Percentiles rank a stretch among this genome's conserved stretches.
Conservation (phyloP, 1,284 basidiomycete species). For the Cerioporus squamosus region DNA sequence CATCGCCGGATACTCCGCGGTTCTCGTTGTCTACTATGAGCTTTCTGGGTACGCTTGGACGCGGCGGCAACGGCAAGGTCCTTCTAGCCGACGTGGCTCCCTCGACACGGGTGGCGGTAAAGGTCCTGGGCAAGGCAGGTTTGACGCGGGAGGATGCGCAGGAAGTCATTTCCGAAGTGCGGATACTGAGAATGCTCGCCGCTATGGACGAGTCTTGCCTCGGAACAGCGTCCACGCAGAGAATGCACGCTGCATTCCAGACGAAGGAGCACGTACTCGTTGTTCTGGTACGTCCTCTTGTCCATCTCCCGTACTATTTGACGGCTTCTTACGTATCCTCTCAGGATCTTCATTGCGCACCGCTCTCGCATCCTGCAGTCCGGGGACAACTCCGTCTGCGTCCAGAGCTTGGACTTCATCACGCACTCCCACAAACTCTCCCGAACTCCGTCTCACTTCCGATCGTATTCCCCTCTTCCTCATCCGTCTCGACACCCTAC, state of each 20-base stretch:
- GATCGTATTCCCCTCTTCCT: constrained; percentile 15
- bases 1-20: too few relatives aligned
- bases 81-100: constrained; percentile 16
- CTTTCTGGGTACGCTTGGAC: constrained; percentile 22
- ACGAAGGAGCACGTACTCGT: constrained; percentile 20
- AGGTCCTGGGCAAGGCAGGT: constrained; percentile 17
- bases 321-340: not conserved
- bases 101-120: constrained; percentile 16
- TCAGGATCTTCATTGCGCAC: constrained; percentile 18
- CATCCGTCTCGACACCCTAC: constrained; percentile 5
- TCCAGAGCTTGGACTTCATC: not conserved
- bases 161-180: constrained; percentile 20
- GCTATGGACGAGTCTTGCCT: too few relatives aligned
- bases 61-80: constrained; percentile 25
- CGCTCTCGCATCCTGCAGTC: constrained; percentile 19
- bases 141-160: constrained; percentile 18
- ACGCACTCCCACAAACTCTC: not conserved
- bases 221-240: constrained; percentile 15
- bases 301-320: not conserved
- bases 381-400: constrained; percentile 14
- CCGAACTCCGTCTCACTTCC: constrained; percentile 17
- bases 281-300: constrained; percentile 11
- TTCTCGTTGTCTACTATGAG: constrained; percentile 10
- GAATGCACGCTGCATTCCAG: constrained; percentile 13
- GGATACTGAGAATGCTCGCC: constrained; percentile 9